Evolutionary conservation across 2,329 filamentous ascomycete genomes (phyloP), one percentile per base, ranked within the genome.

Genomic region (Ascomycota sp.): DNA sequence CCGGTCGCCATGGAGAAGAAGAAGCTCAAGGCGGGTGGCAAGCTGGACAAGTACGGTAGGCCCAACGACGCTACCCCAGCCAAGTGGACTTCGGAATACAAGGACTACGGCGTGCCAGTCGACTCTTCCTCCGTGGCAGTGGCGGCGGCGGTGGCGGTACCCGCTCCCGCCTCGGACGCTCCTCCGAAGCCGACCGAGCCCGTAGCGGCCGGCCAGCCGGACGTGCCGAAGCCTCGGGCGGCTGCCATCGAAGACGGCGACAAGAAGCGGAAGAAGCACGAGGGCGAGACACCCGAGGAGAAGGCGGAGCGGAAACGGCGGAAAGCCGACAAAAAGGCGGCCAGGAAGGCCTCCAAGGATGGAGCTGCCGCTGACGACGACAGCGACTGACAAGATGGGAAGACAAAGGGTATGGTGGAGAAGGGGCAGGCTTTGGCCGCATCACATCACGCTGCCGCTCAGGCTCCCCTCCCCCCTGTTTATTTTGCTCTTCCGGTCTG

Each of bases 1-100:
- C 86, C 89, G 31, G 75, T 86, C 35, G 89, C 89, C 29, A 60
- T 77, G 29, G 83, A 95, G 68, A 98, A 98, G 75, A 98, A 98
- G 78, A 94, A 95, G 72, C 74, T 98, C 65, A 95, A 95, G 73
- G 81, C 85, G 31, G 79, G 82, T 42, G 89, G 89, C 55, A 93
- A 94, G 61, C 76, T 98, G 35, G 89, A 98, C 65, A 98, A 98
- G 75, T 95, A 73, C 45, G 89, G 89, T 41, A 76, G 85, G 34
- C 57, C 79, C 44, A 98, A 95, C 55, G 86, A 94, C 53, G 72
- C 75, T 39, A 98, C 89, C 5, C 89, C 89, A 19, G 73, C 83
- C 44, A 81, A 89, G 58, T 98, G 89, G 89, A 83, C 79, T 43
- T 59, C 69, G 23, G 78, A 80, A 41, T 98, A 98, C 68, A 86